Conservation (phyloP, 2,329 filamentous ascomycete genomes). For the Beauveria scarabaeidicola region DNA sequence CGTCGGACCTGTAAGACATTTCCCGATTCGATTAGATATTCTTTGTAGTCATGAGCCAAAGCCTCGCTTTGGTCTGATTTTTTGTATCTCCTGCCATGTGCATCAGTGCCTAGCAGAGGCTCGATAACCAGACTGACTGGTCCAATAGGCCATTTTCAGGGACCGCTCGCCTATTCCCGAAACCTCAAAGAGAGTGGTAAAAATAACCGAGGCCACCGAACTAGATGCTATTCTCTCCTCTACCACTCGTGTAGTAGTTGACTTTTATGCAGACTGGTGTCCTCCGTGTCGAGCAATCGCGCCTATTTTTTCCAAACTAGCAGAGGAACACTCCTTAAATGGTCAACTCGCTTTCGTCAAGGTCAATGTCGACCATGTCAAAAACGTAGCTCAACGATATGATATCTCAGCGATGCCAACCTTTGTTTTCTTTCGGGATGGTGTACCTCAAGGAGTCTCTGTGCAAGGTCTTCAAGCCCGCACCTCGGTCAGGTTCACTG, state of each 20-base stretch:
- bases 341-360: slow-evolving; percentile 68
- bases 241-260: slow-evolving; percentile 60
- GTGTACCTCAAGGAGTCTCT: slow-evolving; percentile 33
- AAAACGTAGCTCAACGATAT: slow-evolving; percentile 65
- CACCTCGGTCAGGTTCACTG: slow-evolving; percentile 17
- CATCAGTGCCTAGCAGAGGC: neutral
- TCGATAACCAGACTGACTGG: neutral
- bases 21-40: neutral
- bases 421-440: slow-evolving; percentile 73
- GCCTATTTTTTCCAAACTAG: slow-evolving; percentile 46
- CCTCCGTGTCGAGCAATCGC: slow-evolving; percentile 86
- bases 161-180: slow-evolving; percentile 28
- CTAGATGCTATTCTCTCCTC: slow-evolving; percentile 19
- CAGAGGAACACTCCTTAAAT: slow-evolving; percentile 14
- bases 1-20: neutral
- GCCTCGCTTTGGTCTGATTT: neutral
- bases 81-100: neutral
- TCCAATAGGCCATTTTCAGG: neutral
- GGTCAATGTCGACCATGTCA: slow-evolving; percentile 76
- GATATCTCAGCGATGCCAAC: slow-evolving; percentile 84
- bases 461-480: slow-evolving; percentile 16
- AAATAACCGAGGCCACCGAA: slow-evolving; percentile 21
- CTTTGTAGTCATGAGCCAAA: neutral
- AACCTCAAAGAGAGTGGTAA: slow-evolving; percentile 30
- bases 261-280: slow-evolving; percentile 86